A percentile compares a stretch with the other conserved stretches of the same genome.
phyloP scores from a whole-genome alignment of 2,329 filamentous ascomycete species.

The Colletotrichum nymphaeae region DNA sequence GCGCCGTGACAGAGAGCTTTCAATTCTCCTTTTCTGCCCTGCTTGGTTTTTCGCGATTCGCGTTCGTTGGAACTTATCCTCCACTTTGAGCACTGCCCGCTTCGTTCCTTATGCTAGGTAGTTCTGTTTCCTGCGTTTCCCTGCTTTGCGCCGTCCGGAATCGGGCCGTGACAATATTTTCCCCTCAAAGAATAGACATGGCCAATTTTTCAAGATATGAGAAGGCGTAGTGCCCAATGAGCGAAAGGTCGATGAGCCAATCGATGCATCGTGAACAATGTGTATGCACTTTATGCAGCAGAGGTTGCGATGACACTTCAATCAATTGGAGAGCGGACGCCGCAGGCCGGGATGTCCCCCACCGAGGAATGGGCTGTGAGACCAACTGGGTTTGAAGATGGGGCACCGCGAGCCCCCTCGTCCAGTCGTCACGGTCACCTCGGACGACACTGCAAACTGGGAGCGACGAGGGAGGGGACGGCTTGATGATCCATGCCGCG shows the following conservation, averaged over 20 bases:
- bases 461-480: slow-evolving; percentile 11
- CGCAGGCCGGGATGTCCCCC: slow-evolving; percentile 13
- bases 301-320: no score
- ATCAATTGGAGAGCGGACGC: neutral
- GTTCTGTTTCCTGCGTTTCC: neutral
- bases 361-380: slow-evolving; percentile 17
- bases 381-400: slow-evolving; percentile 28
- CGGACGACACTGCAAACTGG: slow-evolving; percentile 23
- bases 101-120: neutral
- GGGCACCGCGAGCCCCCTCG: slow-evolving; percentile 13
- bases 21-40: neutral
- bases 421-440: slow-evolving; percentile 12
- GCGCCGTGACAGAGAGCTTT: neutral
- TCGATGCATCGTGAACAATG: neutral
- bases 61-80: neutral
- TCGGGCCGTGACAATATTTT: no score
- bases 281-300: neutral
- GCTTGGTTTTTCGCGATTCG: neutral
- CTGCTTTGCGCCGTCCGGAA: no score
- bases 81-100: neutral
- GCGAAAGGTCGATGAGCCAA: no score
- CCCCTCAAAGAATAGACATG: no score
- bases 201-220: no score
- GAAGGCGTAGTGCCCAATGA: no score
- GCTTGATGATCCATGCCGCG: slow-evolving; percentile 23